Evolutionary conservation across 805 yeast species (phyloP).

Genomic region (Ogataea naganishii): DNA sequence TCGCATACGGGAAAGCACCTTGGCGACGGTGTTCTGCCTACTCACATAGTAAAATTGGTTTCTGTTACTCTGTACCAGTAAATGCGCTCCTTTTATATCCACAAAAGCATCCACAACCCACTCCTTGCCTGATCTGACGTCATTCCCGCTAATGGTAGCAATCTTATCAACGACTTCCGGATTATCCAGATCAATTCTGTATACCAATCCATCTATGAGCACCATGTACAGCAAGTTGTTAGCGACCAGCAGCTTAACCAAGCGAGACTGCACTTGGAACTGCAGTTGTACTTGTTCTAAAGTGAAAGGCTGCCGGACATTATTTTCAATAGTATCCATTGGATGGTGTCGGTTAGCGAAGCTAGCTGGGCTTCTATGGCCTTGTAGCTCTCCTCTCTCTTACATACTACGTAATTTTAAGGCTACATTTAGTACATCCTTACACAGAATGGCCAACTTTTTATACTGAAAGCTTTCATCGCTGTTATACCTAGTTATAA

Average conservation of each 20-base stretch:
- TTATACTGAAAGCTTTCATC: no score
- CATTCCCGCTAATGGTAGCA: conserved; percentile 18
- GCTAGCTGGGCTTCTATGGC: conserved; percentile 1
- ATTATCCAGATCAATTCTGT: conserved; percentile 54
- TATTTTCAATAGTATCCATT: conserved; percentile 13
- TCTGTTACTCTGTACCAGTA: conserved; percentile 37
- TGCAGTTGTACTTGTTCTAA: conserved; percentile 26
- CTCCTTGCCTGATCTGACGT: conserved; percentile 11
- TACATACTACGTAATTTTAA: no score
- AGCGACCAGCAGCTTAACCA: conserved; percentile 43
- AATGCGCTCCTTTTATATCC: conserved; percentile 44
- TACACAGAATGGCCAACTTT: no score
- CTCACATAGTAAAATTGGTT: conserved; percentile 42
- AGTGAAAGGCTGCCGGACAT: conserved; percentile 7
- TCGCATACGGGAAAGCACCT: conserved; percentile 36
- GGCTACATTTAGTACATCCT: no score
- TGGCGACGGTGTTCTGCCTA: conserved; percentile 29
- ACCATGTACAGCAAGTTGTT: conserved; percentile 50
- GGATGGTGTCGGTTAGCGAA: neutral
- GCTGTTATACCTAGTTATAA: no score
- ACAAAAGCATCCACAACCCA: conserved; percentile 28
- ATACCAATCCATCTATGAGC: conserved; percentile 41
- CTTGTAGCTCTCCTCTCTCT: no score
- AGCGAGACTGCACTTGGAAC: conserved; percentile 22
- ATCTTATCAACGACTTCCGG: conserved; percentile 49